Evolutionary conservation across 768 basidiomycete genomes (phyloP), one percentile per base, ranked within the genome.

Genomic region (Fomitopsis serialis): DNA sequence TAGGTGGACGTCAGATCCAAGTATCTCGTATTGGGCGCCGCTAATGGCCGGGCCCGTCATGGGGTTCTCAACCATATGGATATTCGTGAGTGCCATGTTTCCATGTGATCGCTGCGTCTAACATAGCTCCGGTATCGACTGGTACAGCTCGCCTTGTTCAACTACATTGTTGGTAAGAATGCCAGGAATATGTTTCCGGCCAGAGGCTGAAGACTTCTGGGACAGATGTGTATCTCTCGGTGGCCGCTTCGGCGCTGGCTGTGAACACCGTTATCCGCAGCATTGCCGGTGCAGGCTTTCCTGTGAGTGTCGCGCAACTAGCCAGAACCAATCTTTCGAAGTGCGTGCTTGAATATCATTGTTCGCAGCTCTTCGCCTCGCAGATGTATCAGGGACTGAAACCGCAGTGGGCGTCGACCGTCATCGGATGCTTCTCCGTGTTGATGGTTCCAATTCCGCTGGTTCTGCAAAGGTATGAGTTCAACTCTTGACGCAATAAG

Each of bases 211-310:
- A 4, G 40, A 42, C 15, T 6, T 42, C 19, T 45, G 5, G 29
- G 29, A n/a, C 37, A 58, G 57, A 85, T 64, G 73, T 78, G 3
- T 85, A 84, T 59, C 65, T 80, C 21, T 63, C 71, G 53, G 70
- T 75, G 4, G 76, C 82, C 8, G 81, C 83, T 1, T 80, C 80
- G 10, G 82, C 82, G 1, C 66, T 85, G 10, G 78, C 84, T 1
- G 72, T 74, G 2, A 78, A 63, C 48, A 81, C 78, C 0, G 76
- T 84, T 15, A 62, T 76, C 2, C 76, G 81, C 17, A 81, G 79
- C 58, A 55, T 77, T 9, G 78, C 76, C 46, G 83, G 80, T 29
- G 61, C 66, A 12, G 49, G 35, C n/a, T 67, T 68, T 52, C 64
- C 66, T 22, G 52, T 57, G 36, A 27, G 55, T 19, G 35, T 7